Conservation (phyloP, 2,329 filamentous ascomycete genomes). For the Penicillium decumbens region DNA sequence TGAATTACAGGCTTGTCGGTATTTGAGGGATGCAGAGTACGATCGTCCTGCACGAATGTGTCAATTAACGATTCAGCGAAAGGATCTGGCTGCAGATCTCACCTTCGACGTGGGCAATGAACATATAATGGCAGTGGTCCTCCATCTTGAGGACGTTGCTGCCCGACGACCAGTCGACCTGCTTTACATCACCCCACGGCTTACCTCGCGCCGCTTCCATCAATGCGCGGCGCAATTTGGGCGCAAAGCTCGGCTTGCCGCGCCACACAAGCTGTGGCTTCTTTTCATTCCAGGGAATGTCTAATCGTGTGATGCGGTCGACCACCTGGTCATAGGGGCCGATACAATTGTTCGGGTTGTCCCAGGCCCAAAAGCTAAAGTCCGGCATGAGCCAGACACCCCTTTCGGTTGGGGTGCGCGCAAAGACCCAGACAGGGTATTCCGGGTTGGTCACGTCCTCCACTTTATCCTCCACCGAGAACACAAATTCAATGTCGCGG, state of each 20-base stretch:
- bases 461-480: conserved; percentile 42
- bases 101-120: conserved; percentile 52
- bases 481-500: conserved; percentile 48
- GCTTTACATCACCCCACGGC: conserved; percentile 47
- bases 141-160: conserved; percentile 47
- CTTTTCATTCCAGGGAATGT: conserved; percentile 37
- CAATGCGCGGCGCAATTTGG: conserved; percentile 39
- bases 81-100: conserved; percentile 11
- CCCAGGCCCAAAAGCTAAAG: conserved; percentile 51
- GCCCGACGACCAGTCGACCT: conserved; percentile 38
- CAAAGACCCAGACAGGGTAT: conserved; percentile 44
- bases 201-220: conserved; percentile 39
- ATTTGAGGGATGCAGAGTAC: conserved; percentile 50
- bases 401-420: conserved; percentile 37
- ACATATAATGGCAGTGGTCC: conserved; percentile 52
- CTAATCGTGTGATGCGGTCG: conserved; percentile 25
- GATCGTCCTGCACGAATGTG: conserved; percentile 29
- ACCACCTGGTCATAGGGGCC: conserved; percentile 38
- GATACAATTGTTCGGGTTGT: conserved; percentile 33
- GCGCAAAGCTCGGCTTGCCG: conserved; percentile 43
- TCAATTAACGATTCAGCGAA: background rate
- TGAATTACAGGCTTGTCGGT: conserved; percentile 47
- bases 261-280: conserved; percentile 47
- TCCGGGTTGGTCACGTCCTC: conserved; percentile 39
- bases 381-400: conserved; percentile 51